Evolutionary conservation across 768 basidiomycete genomes (phyloP), one percentile per base, ranked within the genome.

Genomic region (Grammothele lineata): DNA sequence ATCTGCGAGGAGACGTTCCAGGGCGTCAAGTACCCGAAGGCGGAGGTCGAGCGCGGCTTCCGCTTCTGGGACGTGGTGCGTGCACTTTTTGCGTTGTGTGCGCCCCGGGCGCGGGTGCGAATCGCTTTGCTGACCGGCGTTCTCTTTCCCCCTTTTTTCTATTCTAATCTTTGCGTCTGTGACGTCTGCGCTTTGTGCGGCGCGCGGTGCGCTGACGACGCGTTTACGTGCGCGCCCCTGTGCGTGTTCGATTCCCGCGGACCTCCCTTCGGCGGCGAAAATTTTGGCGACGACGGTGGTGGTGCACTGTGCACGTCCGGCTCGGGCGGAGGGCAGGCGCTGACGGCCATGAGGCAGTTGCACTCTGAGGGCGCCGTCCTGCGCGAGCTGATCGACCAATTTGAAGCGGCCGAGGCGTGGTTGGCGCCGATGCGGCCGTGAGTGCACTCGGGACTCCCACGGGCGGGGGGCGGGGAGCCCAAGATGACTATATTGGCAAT

Each of bases 31-130:
- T 66, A 61, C 47, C 91, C 94, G 3, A 82, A 85, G 68, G 71
- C 71, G 51, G 95, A 98, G 74, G 87, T 99, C 48, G 92, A 96
- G 67, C 72, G 95, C 40, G 95, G 95, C 5, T 97, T 99, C 75
- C 76, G 95, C 60, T 99, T 98, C 75, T 99, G 95, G 95, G 92
- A 97, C 64, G 78, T 94, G 67, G 94, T 96, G 62, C 70, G 92
- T 80, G 11, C 38, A 17, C 40, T 26, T 24, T 24, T 22, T 27
- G 3, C n/a, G 24, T 18, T 30, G 7, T 30, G 27, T 30, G 27
- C 27, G 27, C 14, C 37, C 14, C 35, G 23, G 38, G 5, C 12
- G 23, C 38, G 21, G 10, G 7, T 6, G 18, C 18, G 37, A 37
- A 37, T 37, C 37, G 38, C 27, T 7, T 7, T 7, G 27, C 27